A percentile compares a stretch with the other conserved stretches of the same genome.
Conservation (phyloP, 2,329 filamentous ascomycete genomes). For the Colletotrichum tropicale region DNA sequence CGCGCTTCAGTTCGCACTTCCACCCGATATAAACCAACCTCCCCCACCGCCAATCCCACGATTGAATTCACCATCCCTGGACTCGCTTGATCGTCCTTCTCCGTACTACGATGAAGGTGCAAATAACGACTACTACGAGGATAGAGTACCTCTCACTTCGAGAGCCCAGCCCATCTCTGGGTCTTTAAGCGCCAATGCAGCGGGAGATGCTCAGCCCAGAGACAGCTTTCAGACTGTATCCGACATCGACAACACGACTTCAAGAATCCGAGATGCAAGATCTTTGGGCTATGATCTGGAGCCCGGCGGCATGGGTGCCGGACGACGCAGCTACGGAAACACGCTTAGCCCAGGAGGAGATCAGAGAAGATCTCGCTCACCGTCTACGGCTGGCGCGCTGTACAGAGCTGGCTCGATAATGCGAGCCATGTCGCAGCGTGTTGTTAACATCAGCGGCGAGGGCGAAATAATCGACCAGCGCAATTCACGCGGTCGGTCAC, state of each 20-base stretch:
- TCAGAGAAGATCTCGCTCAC: slow-evolving; percentile 61
- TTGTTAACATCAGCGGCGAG: slow-evolving; percentile 96
- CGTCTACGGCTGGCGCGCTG: slow-evolving; percentile 68
- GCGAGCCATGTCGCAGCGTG: slow-evolving; percentile 91
- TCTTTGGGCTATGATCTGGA: slow-evolving; percentile 58
- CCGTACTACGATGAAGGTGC: slow-evolving; percentile 37
- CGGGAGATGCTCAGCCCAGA: slow-evolving; percentile 44
- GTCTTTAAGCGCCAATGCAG: slow-evolving; percentile 43
- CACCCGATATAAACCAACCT: slow-evolving; percentile 51
- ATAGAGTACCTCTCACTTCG: slow-evolving; percentile 62
- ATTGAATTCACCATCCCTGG: slow-evolving; percentile 23
- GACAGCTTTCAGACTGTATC: slow-evolving; percentile 64
- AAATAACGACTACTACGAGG: slow-evolving; percentile 54
- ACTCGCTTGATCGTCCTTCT: slow-evolving; percentile 32
- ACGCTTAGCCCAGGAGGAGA: slow-evolving; percentile 57
- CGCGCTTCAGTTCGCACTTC: slow-evolving; percentile 59
- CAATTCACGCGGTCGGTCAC: slow-evolving; percentile 65
- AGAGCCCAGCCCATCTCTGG: slow-evolving; percentile 60
- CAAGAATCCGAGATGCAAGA: slow-evolving; percentile 50
- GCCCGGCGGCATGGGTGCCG: slow-evolving; percentile 60
- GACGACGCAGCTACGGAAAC: slow-evolving; percentile 61
- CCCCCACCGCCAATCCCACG: slow-evolving; percentile 10
- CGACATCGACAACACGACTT: slow-evolving; percentile 60
- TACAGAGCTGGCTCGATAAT: slow-evolving; percentile 77
- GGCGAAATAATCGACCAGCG: slow-evolving; percentile 80